Conservation (phyloP, 2,329 filamentous ascomycete species). For the Epichloe festucae region DNA sequence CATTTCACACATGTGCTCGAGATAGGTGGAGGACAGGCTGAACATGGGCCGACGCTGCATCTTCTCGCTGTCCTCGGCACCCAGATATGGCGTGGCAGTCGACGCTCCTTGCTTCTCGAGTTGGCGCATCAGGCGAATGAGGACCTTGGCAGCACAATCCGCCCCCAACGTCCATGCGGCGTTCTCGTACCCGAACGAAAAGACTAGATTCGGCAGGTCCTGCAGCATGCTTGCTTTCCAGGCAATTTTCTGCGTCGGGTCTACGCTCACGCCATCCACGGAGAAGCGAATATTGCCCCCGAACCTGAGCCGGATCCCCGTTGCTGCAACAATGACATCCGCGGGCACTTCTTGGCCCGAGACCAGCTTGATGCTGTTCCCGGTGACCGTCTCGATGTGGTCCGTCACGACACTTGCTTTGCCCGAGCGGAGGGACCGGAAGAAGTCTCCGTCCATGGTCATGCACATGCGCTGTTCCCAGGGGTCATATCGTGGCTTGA, state of each 20-base stretch:
- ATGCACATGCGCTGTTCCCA: slow-evolving; percentile 60
- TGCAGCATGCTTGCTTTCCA: slow-evolving; percentile 52
- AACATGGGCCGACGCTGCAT: slow-evolving; percentile 28
- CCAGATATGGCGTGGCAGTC: slow-evolving; percentile 30
- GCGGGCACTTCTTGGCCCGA: slow-evolving; percentile 33
- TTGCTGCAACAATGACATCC: slow-evolving; percentile 53
- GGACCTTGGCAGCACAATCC: slow-evolving; percentile 32
- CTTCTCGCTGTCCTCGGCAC: slow-evolving; percentile 16
- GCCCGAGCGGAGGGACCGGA: slow-evolving; percentile 23
- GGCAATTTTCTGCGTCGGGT: slow-evolving; percentile 31
- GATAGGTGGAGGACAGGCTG: slow-evolving; percentile 36
- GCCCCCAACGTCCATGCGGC: slow-evolving; percentile 50
- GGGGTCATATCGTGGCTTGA: slow-evolving; percentile 40
- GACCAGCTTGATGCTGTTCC: slow-evolving; percentile 28
- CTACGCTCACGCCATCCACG: slow-evolving; percentile 35
- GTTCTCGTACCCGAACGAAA: slow-evolving; percentile 47
- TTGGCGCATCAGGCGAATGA: not conserved
- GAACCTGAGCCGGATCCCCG: slow-evolving; percentile 44
- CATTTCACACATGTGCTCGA: slow-evolving; percentile 25
- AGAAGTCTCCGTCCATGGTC: slow-evolving; percentile 34
- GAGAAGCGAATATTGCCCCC: slow-evolving; percentile 38
- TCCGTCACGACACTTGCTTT: slow-evolving; percentile 31
- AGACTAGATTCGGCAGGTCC: slow-evolving; percentile 45
- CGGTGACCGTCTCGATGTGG: slow-evolving; percentile 31
- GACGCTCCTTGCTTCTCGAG: slow-evolving; percentile 31